phyloP scores from a whole-genome alignment of 2,329 filamentous ascomycete genomes.

The Claviceps sp. region DNA sequence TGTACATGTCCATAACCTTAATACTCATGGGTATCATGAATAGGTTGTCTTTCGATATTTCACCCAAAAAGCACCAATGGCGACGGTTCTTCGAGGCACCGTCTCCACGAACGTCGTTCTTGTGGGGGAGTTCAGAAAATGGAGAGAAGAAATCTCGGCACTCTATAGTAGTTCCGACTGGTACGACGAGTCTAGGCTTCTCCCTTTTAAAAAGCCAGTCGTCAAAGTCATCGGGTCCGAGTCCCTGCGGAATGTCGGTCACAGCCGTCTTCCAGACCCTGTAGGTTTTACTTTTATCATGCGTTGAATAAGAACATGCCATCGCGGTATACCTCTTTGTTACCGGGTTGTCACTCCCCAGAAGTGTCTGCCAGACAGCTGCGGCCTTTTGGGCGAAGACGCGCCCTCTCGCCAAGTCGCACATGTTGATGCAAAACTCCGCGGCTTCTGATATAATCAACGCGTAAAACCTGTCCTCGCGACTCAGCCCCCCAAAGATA shows the following conservation, averaged over 20 bases:
- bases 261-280: background rate
- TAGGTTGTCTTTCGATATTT: background rate
- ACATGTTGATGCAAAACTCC: background rate
- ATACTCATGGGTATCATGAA: too few relatives aligned
- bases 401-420: background rate
- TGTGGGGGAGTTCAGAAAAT: background rate
- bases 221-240: background rate
- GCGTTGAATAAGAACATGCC: too few relatives aligned
- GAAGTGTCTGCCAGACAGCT: background rate
- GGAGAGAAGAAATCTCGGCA: background rate
- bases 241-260: background rate
- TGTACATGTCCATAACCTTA: too few relatives aligned
- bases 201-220: background rate
- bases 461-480: background rate
- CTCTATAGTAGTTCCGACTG: background rate
- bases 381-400: background rate
- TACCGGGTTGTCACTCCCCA: background rate
- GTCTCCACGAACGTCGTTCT: background rate
- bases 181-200: background rate
- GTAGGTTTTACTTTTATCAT: background rate
- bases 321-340: background rate
- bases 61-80: background rate
- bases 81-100: background rate
- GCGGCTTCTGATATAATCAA: background rate
- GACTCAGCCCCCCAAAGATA: background rate